Evolutionary conservation across 2,329 filamentous ascomycete species (phyloP), one percentile per base, ranked within the genome.

Genomic region (Tolypocladium cylindrosporum): DNA sequence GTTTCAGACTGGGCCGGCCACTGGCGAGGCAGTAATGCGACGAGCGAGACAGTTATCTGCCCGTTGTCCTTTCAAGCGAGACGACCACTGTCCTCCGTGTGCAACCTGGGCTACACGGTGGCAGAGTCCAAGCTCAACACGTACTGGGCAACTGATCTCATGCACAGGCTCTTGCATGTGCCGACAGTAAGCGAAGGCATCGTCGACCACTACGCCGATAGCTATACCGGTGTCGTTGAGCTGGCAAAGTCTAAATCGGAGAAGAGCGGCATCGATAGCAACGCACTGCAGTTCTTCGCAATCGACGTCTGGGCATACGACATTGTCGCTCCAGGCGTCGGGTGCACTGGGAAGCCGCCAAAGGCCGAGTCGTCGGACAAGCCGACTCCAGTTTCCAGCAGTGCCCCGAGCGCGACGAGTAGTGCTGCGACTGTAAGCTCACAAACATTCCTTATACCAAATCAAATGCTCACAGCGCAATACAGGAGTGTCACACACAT

Each of bases 11-110:
- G 81, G 79, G 86, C 76, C 52, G 86, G 86, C 40, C 86, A 89
- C 74, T 87, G 81, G 81, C 82, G 87, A 57, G 86, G 86, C 50
- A 66, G 69, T 34, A 89, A 89, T 60, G 85, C 79, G 2, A 84
- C 84, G 3, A 71, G 77, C 1, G 85, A 89, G 70, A 89, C 86
- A 2, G 86, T 89, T 62, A 88, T 89, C 69, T 89, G 86, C 71
- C 77, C 79, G 6, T 74, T 81, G 1, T 87, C 84, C 1, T 89
- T 83, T 69, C 66, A 72, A 42, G 77, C 76, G 53, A 82, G 86
- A 54, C 79, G 77, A 41, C 78, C 77, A 24, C 78, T 89, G 9
- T 74, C 79, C 55, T 77, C 78, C 37, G 75, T 89, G 65, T 89
- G 87, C 69, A 77, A 76, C 34, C 73, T 79, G 21, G 86, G 86